Conservation (phyloP, 2,329 filamentous ascomycete genomes). For the Colletotrichum incanum region DNA sequence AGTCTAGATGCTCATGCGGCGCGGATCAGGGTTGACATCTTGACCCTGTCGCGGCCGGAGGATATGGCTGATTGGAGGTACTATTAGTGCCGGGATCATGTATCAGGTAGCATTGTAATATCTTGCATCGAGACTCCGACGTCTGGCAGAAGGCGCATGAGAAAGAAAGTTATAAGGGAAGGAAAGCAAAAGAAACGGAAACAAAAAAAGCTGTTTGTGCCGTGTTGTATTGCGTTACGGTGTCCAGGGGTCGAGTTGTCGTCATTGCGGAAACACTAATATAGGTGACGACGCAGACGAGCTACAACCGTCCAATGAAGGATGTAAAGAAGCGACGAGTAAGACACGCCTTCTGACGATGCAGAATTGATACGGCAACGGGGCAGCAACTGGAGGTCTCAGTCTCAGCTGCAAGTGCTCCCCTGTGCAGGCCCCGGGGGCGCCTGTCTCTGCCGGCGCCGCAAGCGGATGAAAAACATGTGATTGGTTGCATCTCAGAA, state of each 20-base stretch:
- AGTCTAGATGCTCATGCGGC: slow-evolving; percentile 14
- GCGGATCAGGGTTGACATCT: slow-evolving; percentile 6
- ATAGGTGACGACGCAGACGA: background rate
- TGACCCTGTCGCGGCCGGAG: slow-evolving; percentile 19
- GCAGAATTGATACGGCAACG: slow-evolving; percentile 27
- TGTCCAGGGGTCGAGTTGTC: background rate
- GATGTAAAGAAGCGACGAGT: slow-evolving; percentile 8
- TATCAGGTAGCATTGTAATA: background rate
- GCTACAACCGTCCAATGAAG: slow-evolving; percentile 5
- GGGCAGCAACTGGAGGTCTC: slow-evolving; percentile 22
- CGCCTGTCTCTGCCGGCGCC: slow-evolving; percentile 12
- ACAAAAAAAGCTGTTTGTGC: background rate
- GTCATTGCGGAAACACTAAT: background rate
- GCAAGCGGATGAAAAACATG: slow-evolving; percentile 29
- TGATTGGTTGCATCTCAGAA: slow-evolving; percentile 26
- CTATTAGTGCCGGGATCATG: slow-evolving; percentile 10
- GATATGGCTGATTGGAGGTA: background rate
- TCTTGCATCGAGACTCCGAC: background rate
- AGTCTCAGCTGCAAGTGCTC: slow-evolving; percentile 17
- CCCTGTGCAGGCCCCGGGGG: background rate
- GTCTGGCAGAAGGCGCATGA: background rate
- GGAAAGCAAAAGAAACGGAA: too few relatives aligned
- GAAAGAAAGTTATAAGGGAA: background rate
- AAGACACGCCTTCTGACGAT: slow-evolving; percentile 29
- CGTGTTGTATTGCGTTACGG: background rate